Evolutionary conservation across 73 alveolate species (phyloP), one percentile per base, ranked within the genome.

Genomic region (Paramecium tetraurelia): DNA sequence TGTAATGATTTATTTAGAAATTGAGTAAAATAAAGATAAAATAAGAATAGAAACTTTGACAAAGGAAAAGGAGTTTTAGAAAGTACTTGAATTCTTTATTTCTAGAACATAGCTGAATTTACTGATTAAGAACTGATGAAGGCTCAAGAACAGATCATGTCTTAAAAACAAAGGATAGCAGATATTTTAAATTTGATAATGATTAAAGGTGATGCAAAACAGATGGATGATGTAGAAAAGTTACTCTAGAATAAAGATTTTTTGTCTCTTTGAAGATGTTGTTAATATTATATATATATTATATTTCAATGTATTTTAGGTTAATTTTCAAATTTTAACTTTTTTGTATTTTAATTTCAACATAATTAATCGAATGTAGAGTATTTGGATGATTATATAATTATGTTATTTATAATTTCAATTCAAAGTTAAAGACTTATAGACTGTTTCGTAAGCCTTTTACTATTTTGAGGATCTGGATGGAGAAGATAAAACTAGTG

Each of bases 401-500:
- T 18, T 53, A 53, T 53, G 18, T 53, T 53, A 53, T 53, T 53
- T 5, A 53, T 53, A 53, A n/a, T 53, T 53, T 53, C 69, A 53
- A 53, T 18, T 53, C 5, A 53, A 53, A 18, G 69, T 53, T 53
- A 53, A 53, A 18, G 69, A n/a, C n/a, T 53, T 53, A 22, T 63
- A 63, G 1, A 63, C 84, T 31, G 84, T 29, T 80, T 80, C 90
- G 24, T 80, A 80, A 0, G 90, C 75, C 18, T 35, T 22, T 35
- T 80, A 24, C 46, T 80, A 80, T 40, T 80, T 41, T 80, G 48
- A 40, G 7, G 90, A 80, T 27, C 90, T 40, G 1, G 90, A 80
- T 80, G 90, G 90, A 31, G 90, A 80, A 18, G 90, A 80, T 46
- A 80, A 80, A 43, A 80, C 75, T 80, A 80, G 24, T 44, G 90